Evolutionary conservation across 768 basidiomycete species (phyloP).

Genomic region (Lenzites betulinus): DNA sequence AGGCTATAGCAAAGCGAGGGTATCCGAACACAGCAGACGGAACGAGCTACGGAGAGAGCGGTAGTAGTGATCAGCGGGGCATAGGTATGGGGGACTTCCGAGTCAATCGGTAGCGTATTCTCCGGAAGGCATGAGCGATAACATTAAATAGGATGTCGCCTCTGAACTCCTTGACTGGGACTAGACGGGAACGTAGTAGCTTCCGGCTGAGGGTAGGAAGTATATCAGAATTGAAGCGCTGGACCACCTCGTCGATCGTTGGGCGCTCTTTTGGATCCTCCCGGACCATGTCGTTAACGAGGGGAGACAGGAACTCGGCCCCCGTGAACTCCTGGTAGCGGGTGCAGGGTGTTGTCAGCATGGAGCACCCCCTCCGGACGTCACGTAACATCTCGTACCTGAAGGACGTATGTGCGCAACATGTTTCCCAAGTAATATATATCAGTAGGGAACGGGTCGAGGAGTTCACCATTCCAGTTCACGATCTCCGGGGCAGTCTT

Average conservation of each 20-base stretch:
- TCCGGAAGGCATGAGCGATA: slow-evolving; percentile 7
- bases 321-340: slow-evolving; percentile 26
- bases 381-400: slow-evolving; percentile 16
- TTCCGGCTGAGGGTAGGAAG: slow-evolving; percentile 19
- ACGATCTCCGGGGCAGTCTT: slow-evolving; percentile 26
- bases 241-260: slow-evolving; percentile 32
- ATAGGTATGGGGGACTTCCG: slow-evolving; percentile 3
- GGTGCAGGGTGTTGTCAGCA: not conserved
- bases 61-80: not conserved
- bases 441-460: slow-evolving; percentile 26
- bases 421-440: slow-evolving; percentile 28
- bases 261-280: slow-evolving; percentile 36
- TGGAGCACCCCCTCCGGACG: not conserved
- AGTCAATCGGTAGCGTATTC: not conserved
- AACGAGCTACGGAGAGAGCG: no score
- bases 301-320: slow-evolving; percentile 34
- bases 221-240: slow-evolving; percentile 30
- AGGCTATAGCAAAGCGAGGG: no score
- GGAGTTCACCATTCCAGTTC: not conserved
- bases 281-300: slow-evolving; percentile 37
- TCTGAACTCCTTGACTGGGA: not conserved
- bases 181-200: slow-evolving; percentile 36
- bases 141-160: not conserved
- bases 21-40: no score
- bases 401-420: slow-evolving; percentile 12